Conservation (phyloP, 768 basidiomycete genomes). For the Lepiota subincarnata region DNA sequence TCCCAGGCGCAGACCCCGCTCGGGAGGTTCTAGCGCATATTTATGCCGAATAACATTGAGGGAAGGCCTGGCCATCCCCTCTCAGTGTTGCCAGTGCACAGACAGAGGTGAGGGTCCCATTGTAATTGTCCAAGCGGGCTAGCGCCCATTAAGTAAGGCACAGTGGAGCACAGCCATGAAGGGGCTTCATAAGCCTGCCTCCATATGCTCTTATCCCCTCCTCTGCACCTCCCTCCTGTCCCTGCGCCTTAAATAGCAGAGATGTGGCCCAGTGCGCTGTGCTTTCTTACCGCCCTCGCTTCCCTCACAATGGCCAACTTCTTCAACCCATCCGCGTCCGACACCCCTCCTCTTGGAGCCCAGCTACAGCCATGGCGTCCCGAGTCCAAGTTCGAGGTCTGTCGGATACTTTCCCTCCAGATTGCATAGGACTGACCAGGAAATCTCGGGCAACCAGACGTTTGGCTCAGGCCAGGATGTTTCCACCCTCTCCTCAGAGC, state of each 20-base stretch:
- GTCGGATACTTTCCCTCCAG: background rate
- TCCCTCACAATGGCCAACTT: slow-evolving; percentile 7
- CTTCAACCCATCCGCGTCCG: slow-evolving; percentile 1
- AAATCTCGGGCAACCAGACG: slow-evolving; percentile 17
- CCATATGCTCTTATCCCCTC: too few species aligned
- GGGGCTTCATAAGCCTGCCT: too few species aligned
- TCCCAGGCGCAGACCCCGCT: slow-evolving; percentile 95
- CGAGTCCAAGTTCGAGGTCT: slow-evolving; percentile 8
- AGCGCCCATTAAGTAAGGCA: background rate
- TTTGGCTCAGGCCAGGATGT: slow-evolving; percentile 26
- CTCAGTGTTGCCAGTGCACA: slow-evolving; percentile 85
- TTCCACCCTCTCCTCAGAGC: slow-evolving; percentile 22
- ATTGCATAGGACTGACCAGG: too few species aligned
- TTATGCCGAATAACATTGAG: slow-evolving; percentile 85
- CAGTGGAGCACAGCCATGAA: background rate
- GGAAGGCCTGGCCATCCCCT: slow-evolving; percentile 85
- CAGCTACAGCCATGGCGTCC: slow-evolving; percentile 8
- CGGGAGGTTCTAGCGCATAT: slow-evolving; percentile 88
- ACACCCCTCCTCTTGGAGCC: background rate
- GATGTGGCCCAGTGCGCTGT: background rate
- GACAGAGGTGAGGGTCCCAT: too few species aligned
- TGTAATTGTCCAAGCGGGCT: background rate
- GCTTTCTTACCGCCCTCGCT: background rate
- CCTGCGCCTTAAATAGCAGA: background rate
- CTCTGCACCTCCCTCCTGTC: background rate